phyloP scores from a whole-genome alignment of 192 early-diverging fungal species.

The Kickxella alabastrina region DNA sequence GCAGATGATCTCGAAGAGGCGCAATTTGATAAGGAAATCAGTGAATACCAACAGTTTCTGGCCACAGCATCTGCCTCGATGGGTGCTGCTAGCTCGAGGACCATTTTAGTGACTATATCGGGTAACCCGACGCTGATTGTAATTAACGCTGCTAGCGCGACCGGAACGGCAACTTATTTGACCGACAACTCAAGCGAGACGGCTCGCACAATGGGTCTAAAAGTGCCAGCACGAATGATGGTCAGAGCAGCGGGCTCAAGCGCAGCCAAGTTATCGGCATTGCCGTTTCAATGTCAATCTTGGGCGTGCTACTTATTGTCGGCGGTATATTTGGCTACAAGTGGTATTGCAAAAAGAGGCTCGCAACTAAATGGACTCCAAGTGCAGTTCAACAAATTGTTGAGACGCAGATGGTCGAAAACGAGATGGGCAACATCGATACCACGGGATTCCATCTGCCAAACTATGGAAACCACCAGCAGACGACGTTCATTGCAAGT shows the following conservation, averaged over 20 bases:
- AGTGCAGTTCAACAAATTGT: conserved; percentile 30
- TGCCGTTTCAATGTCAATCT: conserved; percentile 4
- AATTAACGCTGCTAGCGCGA: no score
- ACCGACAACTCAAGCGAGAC: no score
- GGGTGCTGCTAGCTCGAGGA: background rate
- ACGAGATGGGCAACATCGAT: conserved; percentile 17
- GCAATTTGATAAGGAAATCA: no score
- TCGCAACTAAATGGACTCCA: conserved; percentile 17
- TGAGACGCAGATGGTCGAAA: conserved; percentile 35
- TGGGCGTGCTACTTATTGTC: conserved; percentile 14
- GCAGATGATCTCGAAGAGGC: background rate
- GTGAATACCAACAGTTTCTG: no score
- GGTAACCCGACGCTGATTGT: background rate
- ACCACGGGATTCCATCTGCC: conserved; percentile 23
- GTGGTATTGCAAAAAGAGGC: conserved; percentile 22
- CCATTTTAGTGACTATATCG: background rate
- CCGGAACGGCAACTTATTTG: no score
- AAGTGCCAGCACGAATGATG: no score
- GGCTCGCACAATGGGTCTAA: no score
- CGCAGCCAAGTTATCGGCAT: conserved; percentile 8
- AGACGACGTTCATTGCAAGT: conserved; percentile 32
- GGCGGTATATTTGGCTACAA: conserved; percentile 14
- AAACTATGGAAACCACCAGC: conserved; percentile 30
- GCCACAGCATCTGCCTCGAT: no score
- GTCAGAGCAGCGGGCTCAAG: background rate